A percentile compares a stretch with the other conserved stretches of the same genome.
phyloP scores from a whole-genome alignment of 2,329 filamentous ascomycete species.

The Penicillium sp. region DNA sequence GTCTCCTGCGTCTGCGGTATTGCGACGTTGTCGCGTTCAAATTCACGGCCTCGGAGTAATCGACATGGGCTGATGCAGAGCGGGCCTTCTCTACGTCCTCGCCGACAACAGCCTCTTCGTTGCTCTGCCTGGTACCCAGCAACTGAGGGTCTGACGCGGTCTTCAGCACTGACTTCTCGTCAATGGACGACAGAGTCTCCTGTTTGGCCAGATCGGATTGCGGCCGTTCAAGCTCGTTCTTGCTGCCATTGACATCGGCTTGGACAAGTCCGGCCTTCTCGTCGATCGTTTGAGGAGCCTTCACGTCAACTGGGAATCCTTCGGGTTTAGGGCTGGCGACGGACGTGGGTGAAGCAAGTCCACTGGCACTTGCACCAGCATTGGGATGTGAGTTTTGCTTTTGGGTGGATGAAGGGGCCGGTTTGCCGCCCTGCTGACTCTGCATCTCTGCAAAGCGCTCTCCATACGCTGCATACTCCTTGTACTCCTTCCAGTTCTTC shows the following conservation, averaged over 20 bases:
- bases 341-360: conserved; percentile 28
- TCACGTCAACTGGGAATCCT: conserved; percentile 31
- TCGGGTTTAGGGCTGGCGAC: conserved; percentile 32
- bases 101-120: conserved; percentile 27
- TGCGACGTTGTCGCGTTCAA: conserved; percentile 36
- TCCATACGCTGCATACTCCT: conserved; percentile 75
- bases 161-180: conserved; percentile 48
- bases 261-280: conserved; percentile 39
- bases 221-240: conserved; percentile 36
- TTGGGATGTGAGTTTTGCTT: conserved; percentile 43
- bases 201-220: conserved; percentile 32
- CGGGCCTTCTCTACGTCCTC: conserved; percentile 37
- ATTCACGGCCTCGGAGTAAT: conserved; percentile 45
- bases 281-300: conserved; percentile 32
- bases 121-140: conserved; percentile 25
- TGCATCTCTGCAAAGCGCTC: conserved; percentile 72
- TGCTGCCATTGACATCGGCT: conserved; percentile 30
- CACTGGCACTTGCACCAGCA: conserved; percentile 27
- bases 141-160: conserved; percentile 29
- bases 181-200: conserved; percentile 36
- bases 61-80: conserved; percentile 34
- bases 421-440: conserved; percentile 54
- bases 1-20: conserved; percentile 42
- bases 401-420: conserved; percentile 50
- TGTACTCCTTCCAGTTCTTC: conserved; percentile 89